Evolutionary conservation across 2,329 filamentous ascomycete genomes (phyloP), one percentile per base, ranked within the genome.

Genomic region (Colletotrichum trifolii): DNA sequence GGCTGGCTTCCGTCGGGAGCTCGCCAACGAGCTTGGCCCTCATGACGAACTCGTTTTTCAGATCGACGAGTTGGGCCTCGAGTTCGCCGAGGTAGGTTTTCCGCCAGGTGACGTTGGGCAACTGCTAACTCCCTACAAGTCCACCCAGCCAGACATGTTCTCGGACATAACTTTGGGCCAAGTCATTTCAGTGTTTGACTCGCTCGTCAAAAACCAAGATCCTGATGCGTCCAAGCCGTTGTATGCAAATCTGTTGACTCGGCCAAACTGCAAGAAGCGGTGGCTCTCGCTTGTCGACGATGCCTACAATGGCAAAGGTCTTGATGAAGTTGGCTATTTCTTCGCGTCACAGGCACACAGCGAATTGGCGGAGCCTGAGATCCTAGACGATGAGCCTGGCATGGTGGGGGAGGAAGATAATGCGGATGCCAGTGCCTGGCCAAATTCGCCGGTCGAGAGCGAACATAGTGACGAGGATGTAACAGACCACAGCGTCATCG

Each of bases 21-120:
- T 86, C 12, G 72, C 74, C 15, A 76, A 79, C 43, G 84, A 85
- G 56, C 71, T 86, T 3, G 72, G 74, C 6, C 62, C 74, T 4
- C 76, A 79, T 15, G 83, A 86, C 56, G 83, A 86, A 60, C 73
- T 86, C 46, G 76, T 81, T n/a, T 77, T 85, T 45, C 81, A 83
- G 64, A 74, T 86, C 50, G 82, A 85, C 35, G 81, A 84, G 64
- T 78, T 86, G 45, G 82, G 82, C 8, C 75, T 86, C 38, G 83
- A 86, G 71, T 85, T 85, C 71, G 76, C 81, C 17, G 83, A 86
- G 75, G 82, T 83, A 74, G 68, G 80, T 67, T n/a, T 13, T 9
- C 15, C 9, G n/a, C 3, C 15, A 10, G 2, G 40, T 8, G 17
- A 43, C 13, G 25, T 13, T 15, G n/a, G 38, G n/a, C 5, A 9